Base-by-base conservation (phyloP, 1,139 yeast species). In the Hemisphaericaspora xylanilytica region DNA sequence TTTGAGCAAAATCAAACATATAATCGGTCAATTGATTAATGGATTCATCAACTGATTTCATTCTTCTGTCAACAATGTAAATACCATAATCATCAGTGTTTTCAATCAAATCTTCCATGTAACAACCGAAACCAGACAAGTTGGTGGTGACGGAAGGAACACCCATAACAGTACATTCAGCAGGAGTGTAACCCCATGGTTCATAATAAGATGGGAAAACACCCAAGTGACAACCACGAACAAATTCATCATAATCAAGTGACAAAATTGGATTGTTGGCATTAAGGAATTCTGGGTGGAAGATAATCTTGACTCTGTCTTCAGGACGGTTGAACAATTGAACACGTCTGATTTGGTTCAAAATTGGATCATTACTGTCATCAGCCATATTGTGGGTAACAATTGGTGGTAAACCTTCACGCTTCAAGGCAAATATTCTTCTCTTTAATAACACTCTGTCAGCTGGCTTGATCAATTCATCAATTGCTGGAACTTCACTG, bases 121-220 rank as follows among this genome's bases (percentile, higher is more conserved):
- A 92, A 52, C 97, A 94, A 40, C 98, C 98, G 59, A 92, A 92
- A 2, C 98, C 98, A 7, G 97, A 88, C 49, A 92, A 72, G 62
- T 92, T 92, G 37, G 98, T 92, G 18, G 98, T 90, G 56, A 92
- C 87, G n/a, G 96, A 87, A 14, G 98, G 98, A 42, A 92, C 95
- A 45, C 98, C 98, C 98, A 92, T 92, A 27, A 92, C 98, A 1
- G 98, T 92, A 71, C 98, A 92, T 62, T 92, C 98, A 9, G 97
- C 97, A 9, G 98, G 98, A 5, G 98, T 92, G 65, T 92, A 92
- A 27, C 98, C 98, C 98, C 98, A 92, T 5, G 98, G 98, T 65
- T 92, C 98, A 58, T 92, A 92, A 66, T 92, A 92, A 0, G 97
- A 88, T 37, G 98, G 98, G 82, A 92, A 92, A 37, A 92, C 96